Percentiles rank a stretch among this genome's conserved stretches.
These are phyloP conservation scores for Pleurotus sapidus DNA, from an alignment of 768 basidiomycete genomes.

Conservation along the genomic window DNA sequence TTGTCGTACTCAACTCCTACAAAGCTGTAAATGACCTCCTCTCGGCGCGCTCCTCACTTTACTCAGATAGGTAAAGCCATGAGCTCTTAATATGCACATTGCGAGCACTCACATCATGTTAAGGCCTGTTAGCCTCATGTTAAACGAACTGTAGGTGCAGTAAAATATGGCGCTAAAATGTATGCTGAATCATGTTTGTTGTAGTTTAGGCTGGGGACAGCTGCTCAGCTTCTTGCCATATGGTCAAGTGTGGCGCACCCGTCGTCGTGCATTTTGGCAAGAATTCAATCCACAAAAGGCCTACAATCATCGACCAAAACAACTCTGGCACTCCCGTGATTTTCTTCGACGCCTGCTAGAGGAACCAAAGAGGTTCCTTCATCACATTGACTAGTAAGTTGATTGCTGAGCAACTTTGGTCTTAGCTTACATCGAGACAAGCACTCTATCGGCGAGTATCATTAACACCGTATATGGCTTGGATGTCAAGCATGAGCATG, in stretches of 20 bases:
- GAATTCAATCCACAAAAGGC: conserved; percentile 34
- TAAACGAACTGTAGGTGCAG: conserved; percentile 20
- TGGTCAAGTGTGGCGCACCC: conserved; percentile 35
- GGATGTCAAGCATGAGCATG: not conserved
- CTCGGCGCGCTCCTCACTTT: conserved; percentile 36
- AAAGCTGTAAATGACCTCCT: conserved; percentile 35
- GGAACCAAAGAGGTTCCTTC: conserved; percentile 33
- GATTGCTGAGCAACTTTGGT: not conserved
- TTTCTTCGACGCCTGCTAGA: conserved; percentile 30
- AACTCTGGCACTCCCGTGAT: conserved; percentile 24
- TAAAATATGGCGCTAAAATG: not conserved
- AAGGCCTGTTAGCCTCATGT: conserved; percentile 25
- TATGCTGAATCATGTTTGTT: not conserved
- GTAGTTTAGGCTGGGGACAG: conserved; percentile 40
- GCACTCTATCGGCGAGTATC: not conserved
- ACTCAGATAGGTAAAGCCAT: conserved; percentile 32
- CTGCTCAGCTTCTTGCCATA: conserved; percentile 37
- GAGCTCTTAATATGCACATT: too few species aligned
- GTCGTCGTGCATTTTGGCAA: conserved; percentile 38
- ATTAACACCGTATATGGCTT: not conserved
- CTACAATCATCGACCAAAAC: conserved; percentile 23
- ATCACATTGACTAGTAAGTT: conserved; percentile 34
- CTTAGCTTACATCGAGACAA: not conserved
- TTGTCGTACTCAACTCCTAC: conserved; percentile 34
- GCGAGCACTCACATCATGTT: too few species aligned